Evolutionary conservation across 1,284 basidiomycete species (phyloP), one percentile per base, ranked within the genome.

Genomic region (Cystobasidium pallidum): DNA sequence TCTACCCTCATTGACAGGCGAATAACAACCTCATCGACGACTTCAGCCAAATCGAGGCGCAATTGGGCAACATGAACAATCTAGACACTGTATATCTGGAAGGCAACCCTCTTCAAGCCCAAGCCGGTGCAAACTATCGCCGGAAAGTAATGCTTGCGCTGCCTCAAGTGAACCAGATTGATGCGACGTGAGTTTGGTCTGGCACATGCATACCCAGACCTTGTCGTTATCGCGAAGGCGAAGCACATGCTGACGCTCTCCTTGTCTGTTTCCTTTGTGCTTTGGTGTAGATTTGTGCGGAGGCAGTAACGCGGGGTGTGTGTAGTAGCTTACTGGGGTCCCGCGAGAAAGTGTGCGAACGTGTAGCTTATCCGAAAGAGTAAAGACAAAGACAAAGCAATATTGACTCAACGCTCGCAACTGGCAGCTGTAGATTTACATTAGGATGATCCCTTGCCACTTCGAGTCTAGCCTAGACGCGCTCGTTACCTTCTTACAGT

Each of bases 61-160:
- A 96, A 79, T 86, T 97, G n/a, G 85, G 86, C 36, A 82, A 85
- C n/a, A 84, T 91, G 45, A 70, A 82, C 1, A 84, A 86, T 2
- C 84, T 99, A 15, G 86, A 90, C 79, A 99, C 96, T 0, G 85
- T 99, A 8, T 99, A 99, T 81, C 86, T 99, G 36, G 95, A 99
- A 81, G 89, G 88, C 7, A 99, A 99, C 80, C 96, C 96, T 1
- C 90, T 91, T 75, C 93, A 98, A 81, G 85, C 82, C 47, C 84
- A 85, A 21, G 92, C 97, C 78, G 89, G 87, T 76, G 83, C 86
- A 0, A 86, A 85, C 21, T 99, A 99, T 81, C 84, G 94, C 75
- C 84, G 95, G 67, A 99, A 97, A 83, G 84, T 99, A 73, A 93
- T 91, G 79, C 82, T 98, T 51, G 87, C 89, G 3, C 83, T 97